Conservation (phyloP, 257 asterid genomes). For the Handroanthus guayacan region DNA sequence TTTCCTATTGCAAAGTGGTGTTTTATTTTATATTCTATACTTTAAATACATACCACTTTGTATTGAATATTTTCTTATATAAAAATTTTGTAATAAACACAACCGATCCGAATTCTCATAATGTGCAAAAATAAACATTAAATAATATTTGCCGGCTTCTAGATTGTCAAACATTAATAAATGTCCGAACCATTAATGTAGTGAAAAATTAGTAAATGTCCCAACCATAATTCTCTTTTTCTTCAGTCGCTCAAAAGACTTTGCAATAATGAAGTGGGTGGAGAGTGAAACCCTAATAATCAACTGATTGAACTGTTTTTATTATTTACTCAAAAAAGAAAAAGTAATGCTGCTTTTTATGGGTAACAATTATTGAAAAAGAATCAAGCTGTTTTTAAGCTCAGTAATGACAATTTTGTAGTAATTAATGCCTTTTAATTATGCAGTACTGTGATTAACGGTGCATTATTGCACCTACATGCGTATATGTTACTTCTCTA, state of each 20-base stretch:
- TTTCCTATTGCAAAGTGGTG: no score
- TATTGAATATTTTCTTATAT: no score
- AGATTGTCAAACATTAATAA: background rate
- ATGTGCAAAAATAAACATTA: background rate
- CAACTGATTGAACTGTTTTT: slow-evolving; percentile 4
- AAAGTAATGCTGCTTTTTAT: background rate
- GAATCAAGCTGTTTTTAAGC: background rate
- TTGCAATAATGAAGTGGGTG: slow-evolving; percentile 30
- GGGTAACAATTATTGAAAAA: slow-evolving; percentile 15
- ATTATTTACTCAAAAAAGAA: background rate
- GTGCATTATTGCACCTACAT: slow-evolving; percentile 37
- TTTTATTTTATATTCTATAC: no score
- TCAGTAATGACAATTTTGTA: background rate
- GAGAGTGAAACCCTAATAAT: background rate
- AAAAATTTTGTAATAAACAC: no score
- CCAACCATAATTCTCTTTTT: slow-evolving; percentile 22
- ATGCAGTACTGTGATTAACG: slow-evolving; percentile 28
- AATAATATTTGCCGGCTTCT: background rate
- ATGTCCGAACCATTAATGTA: slow-evolving; percentile 28
- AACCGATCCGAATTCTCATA: background rate
- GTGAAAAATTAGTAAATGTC: slow-evolving; percentile 11
- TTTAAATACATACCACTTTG: no score
- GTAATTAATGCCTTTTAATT: slow-evolving; percentile 23
- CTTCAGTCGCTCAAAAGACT: background rate
- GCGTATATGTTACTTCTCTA: background rate